Percentiles rank a stretch among this genome's conserved stretches.
These are phyloP conservation scores for Rhizodiscina lignyota DNA, from an alignment of 495 filamentous ascomycete species.

Conservation along the genomic window DNA sequence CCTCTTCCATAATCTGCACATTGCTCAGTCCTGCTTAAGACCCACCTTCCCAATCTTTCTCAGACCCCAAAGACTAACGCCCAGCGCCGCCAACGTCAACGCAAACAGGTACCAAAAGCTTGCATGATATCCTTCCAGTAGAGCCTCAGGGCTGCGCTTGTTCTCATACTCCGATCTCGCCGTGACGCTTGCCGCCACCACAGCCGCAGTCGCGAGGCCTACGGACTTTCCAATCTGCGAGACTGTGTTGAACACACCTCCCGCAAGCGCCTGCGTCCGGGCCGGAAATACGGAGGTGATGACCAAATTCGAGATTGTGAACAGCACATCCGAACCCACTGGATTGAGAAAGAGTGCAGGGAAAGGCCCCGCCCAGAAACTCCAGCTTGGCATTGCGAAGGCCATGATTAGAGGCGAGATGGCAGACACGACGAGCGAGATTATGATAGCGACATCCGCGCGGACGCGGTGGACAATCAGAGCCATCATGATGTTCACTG, in stretches of 20 bases:
- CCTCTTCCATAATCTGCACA: too few species aligned
- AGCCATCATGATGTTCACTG: constrained; percentile 37
- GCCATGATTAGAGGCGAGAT: constrained; percentile 38
- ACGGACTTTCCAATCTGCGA: constrained; percentile 42
- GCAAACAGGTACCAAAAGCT: constrained; percentile 45
- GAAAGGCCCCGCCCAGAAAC: constrained; percentile 43
- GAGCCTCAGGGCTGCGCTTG: constrained; percentile 21
- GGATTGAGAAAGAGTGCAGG: constrained; percentile 32
- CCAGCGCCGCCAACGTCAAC: constrained; percentile 24
- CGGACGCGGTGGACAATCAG: constrained; percentile 35
- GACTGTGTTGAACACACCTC: constrained; percentile 49
- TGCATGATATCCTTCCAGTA: constrained; percentile 41
- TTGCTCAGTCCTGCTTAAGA: constrained; percentile 28
- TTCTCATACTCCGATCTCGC: constrained; percentile 10
- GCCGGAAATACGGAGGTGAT: constrained; percentile 41
- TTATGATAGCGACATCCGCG: constrained; percentile 29
- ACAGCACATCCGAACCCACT: constrained; percentile 39
- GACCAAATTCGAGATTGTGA: constrained; percentile 44
- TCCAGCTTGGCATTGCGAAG: constrained; percentile 23
- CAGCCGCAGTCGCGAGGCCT: constrained; percentile 37
- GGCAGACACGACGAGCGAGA: constrained; percentile 27
- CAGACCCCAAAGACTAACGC: constrained; percentile 30
- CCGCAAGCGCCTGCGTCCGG: constrained; percentile 41
- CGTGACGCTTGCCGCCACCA: constrained; percentile 37
- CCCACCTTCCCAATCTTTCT: constrained; percentile 36